These are phyloP conservation scores for Hyaloscypha variabilis DNA, from an alignment of 495 filamentous ascomycete species.

Conservation along the genomic window DNA sequence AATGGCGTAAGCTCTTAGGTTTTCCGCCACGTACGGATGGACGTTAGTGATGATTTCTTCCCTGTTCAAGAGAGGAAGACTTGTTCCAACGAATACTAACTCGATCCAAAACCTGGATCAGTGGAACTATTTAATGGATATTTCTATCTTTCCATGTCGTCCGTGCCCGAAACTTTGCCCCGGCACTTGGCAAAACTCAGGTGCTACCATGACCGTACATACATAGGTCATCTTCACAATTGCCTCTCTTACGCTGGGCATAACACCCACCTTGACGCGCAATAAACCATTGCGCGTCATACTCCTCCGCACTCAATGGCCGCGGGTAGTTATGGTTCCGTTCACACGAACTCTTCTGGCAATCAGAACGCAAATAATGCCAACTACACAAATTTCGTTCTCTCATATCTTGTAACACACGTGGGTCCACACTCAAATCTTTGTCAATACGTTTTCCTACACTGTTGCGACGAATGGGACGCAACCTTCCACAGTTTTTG, in stretches of 20 bases:
- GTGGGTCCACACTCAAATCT: conserved; percentile 9
- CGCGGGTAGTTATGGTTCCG: conserved; percentile 6
- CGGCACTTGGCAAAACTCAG: not conserved
- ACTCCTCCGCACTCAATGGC: conserved; percentile 6
- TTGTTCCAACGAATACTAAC: not conserved
- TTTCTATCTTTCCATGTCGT: not conserved
- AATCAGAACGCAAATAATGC: conserved; percentile 23
- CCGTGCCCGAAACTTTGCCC: not conserved
- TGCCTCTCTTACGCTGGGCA: conserved; percentile 1
- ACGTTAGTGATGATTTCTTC: no score
- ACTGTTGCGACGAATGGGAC: conserved; percentile 6
- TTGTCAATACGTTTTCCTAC: conserved; percentile 17
- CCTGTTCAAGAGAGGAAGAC: not conserved
- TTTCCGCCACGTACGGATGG: no score
- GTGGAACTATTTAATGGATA: not conserved
- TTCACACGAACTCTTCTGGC: conserved; percentile 5
- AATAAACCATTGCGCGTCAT: conserved; percentile 16
- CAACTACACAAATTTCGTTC: conserved; percentile 16
- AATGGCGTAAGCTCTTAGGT: no score
- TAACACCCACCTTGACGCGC: conserved; percentile 4
- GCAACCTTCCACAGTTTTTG: conserved; percentile 5
- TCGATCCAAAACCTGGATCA: not conserved
- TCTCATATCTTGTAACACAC: not conserved
- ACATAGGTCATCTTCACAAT: conserved; percentile 15
- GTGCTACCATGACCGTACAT: conserved; percentile 12